Evolutionary conservation across 129 eudicot species (phyloP).

Genomic region (Ambrosia artemisiifolia): DNA sequence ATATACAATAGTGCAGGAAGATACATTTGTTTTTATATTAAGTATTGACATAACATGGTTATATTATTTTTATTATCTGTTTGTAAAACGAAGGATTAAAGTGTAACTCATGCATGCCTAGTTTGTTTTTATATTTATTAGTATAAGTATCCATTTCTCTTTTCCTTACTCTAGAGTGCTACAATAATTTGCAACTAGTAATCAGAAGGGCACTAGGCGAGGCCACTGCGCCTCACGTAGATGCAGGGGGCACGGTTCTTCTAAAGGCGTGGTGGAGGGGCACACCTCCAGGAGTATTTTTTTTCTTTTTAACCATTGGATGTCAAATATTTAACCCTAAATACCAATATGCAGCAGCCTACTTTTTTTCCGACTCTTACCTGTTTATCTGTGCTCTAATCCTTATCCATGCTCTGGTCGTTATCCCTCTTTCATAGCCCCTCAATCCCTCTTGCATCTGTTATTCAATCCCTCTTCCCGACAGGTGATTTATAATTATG

Average conservation of each 20-base stretch:
- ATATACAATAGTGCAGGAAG: slow-evolving; percentile 3
- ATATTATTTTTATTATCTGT: not conserved
- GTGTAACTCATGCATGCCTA: slow-evolving; percentile 3
- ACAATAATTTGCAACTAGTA: not conserved
- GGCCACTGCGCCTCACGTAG: not conserved
- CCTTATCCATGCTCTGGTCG: not conserved
- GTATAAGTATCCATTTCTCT: not conserved
- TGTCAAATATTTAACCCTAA: not conserved
- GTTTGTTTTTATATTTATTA: not conserved
- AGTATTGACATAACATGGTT: not conserved
- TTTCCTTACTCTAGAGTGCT: not conserved
- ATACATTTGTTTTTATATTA: not conserved
- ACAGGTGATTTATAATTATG: not conserved
- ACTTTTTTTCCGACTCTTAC: not conserved
- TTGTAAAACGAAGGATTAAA: not conserved
- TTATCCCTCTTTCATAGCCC: not conserved
- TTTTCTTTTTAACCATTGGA: not conserved
- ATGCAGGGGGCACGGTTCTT: not conserved
- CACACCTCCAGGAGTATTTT: not conserved
- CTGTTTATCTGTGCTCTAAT: not conserved
- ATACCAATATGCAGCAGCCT: not conserved
- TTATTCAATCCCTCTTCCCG: not conserved
- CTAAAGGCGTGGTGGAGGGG: not conserved
- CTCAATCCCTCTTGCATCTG: not conserved
- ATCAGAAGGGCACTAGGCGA: not conserved